These are phyloP conservation scores for Xylariaceae sp. DNA, from an alignment of 2,329 filamentous ascomycete species.

Conservation along the genomic window DNA sequence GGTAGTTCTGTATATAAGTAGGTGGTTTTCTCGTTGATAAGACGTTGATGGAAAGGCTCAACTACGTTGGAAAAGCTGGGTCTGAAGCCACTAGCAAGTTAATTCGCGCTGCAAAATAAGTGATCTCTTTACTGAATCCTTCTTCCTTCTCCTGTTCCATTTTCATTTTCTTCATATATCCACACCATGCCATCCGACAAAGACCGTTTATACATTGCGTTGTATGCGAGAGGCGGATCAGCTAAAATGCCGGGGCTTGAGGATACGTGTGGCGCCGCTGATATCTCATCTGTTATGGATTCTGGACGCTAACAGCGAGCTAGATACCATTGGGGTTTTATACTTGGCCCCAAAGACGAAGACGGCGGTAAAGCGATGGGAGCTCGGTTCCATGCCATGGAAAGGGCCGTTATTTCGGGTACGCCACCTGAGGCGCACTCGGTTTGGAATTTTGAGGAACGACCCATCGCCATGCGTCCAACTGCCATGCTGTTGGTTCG, in stretches of 20 bases:
- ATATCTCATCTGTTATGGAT: background rate
- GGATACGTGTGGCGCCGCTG: constrained; percentile 16
- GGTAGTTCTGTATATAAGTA: no score
- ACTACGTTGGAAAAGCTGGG: no score
- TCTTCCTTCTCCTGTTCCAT: background rate
- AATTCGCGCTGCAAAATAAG: no score
- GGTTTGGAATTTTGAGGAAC: constrained; percentile 27
- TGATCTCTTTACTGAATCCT: no score
- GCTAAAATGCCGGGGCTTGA: constrained; percentile 18
- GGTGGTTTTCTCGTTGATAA: no score
- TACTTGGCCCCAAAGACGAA: constrained; percentile 38
- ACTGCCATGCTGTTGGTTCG: constrained; percentile 23
- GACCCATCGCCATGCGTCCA: constrained; percentile 4
- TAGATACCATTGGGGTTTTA: constrained; percentile 39
- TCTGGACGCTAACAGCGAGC: background rate
- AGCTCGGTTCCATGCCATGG: constrained; percentile 34
- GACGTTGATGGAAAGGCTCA: no score
- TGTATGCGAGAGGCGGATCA: constrained; percentile 19
- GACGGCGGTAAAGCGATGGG: constrained; percentile 15
- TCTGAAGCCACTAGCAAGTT: no score
- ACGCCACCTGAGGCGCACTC: background rate
- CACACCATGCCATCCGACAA: constrained; percentile 8
- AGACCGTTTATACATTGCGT: constrained; percentile 22
- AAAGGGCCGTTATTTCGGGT: constrained; percentile 25
- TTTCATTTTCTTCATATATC: background rate